Percentiles rank a stretch among this genome's conserved stretches.
Evolutionary conservation across 176 grass and related monocot genomes (phyloP).

Genomic region (Ensete ventricosum): DNA sequence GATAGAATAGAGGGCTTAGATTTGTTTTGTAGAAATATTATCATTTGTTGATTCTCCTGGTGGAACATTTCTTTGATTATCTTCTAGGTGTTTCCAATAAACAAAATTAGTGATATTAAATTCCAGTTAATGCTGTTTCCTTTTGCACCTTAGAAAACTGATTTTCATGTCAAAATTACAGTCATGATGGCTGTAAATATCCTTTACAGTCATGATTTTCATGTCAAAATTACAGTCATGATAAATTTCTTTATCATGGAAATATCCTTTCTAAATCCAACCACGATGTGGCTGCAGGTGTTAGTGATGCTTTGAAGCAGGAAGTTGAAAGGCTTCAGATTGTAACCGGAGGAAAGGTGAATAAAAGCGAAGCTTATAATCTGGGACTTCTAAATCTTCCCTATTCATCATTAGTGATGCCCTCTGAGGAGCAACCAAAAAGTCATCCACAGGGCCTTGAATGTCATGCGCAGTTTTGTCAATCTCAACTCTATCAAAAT

Average conservation of each 20-base stretch:
- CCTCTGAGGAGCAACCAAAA: background rate
- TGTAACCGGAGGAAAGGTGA: background rate
- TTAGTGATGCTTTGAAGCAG: slow-evolving; percentile 8
- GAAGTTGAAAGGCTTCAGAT: slow-evolving; percentile 10
- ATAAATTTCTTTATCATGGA: background rate
- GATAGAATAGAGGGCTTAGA: background rate
- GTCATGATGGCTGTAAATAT: background rate
- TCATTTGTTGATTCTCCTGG: background rate
- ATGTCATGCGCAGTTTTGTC: background rate
- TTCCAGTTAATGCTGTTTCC: background rate
- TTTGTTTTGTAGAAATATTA: background rate
- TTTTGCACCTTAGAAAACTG: too few relatives aligned
- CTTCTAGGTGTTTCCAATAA: background rate
- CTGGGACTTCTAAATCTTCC: background rate
- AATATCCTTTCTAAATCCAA: background rate
- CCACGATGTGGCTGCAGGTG: background rate
- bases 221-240: background rate
- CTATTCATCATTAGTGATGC: background rate
- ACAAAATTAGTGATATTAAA: background rate
- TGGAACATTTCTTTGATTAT: background rate
- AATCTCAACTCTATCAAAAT: background rate
- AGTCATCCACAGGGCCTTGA: background rate
- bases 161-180: background rate
- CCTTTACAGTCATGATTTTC: too few relatives aligned
- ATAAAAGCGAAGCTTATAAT: background rate